Evolutionary conservation across 2,329 filamentous ascomycete species (phyloP), one percentile per base, ranked within the genome.

Genomic region (Pseudocercospora cruenta): DNA sequence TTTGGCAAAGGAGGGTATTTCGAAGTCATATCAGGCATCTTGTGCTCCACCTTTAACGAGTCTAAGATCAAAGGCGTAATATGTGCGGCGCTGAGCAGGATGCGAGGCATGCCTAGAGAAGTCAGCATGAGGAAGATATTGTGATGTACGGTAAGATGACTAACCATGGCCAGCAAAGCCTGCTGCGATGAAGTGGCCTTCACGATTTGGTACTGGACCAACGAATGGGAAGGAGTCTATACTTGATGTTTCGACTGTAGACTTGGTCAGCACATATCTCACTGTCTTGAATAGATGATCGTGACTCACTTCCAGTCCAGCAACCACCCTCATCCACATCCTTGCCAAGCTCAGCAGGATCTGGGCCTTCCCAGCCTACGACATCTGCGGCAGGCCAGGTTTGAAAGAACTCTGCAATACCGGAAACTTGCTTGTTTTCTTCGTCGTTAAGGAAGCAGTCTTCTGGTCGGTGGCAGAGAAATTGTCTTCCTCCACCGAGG

Each of bases 361-460:
- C 53, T 2, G 64, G 19, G 1, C 65, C 65, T 3, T 68, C 62
- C 76, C 75, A 77, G 8, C 62, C 69, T 8, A 67, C 59, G 4
- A 77, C 63, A 53, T 76, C 73, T 12, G 70, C 69, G 12, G 64
- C 64, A 3, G 75, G 74, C 76, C 76, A 77, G 4, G 73, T 72
- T 39, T 68, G 59, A 36, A 71, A 75, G 66, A 74, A 77, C 14
- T 76, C 73, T 4, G 71, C 68, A 1, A 75, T 69, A 8, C 74
- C 75, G 1, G 69, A 67, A 6, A 74, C 60, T 21, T 74, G 73
- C 54, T 71, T 69, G 58, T 74, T 68, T 60, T 77, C 74, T 14
- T 74, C 67, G 39, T 72, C 73, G 24, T 71, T 72, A 6, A 61
- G 58, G 14, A 72, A 60, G 55, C 71, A 73, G 12, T 63, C 68